These are phyloP conservation scores for Termitomyces eurrhizus DNA, from an alignment of 768 basidiomycete genomes.

Conservation along the genomic window DNA sequence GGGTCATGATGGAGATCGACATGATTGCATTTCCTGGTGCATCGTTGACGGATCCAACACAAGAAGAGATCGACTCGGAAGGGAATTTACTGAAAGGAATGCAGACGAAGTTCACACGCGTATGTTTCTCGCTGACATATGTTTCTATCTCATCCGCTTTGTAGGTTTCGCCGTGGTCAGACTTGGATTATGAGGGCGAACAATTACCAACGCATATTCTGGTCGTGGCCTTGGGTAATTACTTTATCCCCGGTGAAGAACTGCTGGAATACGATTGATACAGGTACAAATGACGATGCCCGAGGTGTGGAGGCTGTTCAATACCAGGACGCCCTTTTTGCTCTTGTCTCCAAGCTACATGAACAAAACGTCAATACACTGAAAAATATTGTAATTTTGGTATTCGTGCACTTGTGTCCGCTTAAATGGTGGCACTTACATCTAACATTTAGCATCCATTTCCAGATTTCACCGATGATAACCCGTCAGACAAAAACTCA, in stretches of 20 bases:
- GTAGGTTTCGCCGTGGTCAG: conserved; percentile 3
- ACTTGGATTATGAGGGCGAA: background rate
- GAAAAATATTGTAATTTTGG: conserved; percentile 5
- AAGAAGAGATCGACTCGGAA: background rate
- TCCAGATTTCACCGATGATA: conserved; percentile 6
- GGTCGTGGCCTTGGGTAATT: conserved; percentile 5
- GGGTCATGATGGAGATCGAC: conserved; percentile 5
- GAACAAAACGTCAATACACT: background rate
- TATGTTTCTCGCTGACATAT: background rate
- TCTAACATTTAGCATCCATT: conserved; percentile 5
- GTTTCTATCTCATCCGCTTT: background rate
- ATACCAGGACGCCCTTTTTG: background rate
- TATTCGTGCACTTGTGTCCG: background rate
- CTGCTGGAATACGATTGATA: background rate
- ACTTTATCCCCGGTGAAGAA: too few species aligned
- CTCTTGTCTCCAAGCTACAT: conserved; percentile 3
- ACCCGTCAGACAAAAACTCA: background rate
- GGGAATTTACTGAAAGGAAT: conserved; percentile 2
- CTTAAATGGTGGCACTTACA: background rate
- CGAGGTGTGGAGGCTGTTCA: background rate
- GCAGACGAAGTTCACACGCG: background rate
- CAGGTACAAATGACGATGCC: conserved; percentile 11
- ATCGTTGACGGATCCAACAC: conserved; percentile 4
- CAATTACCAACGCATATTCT: background rate
- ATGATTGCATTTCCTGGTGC: conserved; percentile 8